A percentile compares a stretch with the other conserved stretches of the same genome.
Conservation (phyloP, 2,329 filamentous ascomycete species). For the Lomentospora prolificans region DNA sequence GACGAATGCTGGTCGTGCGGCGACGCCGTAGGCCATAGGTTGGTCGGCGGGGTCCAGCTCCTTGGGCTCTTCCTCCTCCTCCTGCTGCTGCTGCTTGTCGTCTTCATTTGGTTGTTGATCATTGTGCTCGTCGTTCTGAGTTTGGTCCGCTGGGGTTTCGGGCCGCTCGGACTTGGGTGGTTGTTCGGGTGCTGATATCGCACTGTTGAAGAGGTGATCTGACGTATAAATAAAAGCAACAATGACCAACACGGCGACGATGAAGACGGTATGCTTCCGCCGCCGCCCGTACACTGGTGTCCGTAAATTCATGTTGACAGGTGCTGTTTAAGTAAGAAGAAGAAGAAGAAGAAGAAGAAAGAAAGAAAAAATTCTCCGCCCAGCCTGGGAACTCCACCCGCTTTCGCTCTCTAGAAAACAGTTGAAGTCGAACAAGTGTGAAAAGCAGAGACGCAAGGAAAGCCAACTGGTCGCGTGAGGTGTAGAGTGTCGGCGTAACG, state of each 20-base stretch:
- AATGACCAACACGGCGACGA: constrained; percentile 8
- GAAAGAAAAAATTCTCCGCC: background rate
- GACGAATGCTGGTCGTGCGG: constrained; percentile 27
- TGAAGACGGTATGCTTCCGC: constrained; percentile 8
- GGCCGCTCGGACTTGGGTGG: background rate
- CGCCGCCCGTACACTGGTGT: constrained; percentile 8
- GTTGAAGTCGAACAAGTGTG: too few relatives aligned
- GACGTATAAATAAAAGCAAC: constrained; percentile 11
- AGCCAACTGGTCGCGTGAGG: background rate
- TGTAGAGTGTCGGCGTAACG: background rate
- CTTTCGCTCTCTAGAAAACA: background rate
- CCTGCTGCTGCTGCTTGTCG: background rate
- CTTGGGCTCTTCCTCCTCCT: background rate
- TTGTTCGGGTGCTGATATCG: background rate
- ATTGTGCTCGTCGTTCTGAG: background rate
- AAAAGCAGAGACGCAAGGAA: background rate
- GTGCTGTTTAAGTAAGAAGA: background rate
- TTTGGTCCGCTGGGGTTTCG: background rate
- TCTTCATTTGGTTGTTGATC: background rate
- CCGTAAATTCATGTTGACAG: constrained; percentile 4
- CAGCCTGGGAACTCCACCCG: background rate
- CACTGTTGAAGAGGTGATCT: constrained; percentile 9
- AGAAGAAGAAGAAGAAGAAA: background rate
- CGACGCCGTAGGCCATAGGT: constrained; percentile 30
- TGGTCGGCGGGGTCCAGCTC: constrained; percentile 18